A percentile compares a stretch with the other conserved stretches of the same genome.
Evolutionary conservation across 768 basidiomycete genomes (phyloP).

Genomic region (Psilocybe cubensis): DNA sequence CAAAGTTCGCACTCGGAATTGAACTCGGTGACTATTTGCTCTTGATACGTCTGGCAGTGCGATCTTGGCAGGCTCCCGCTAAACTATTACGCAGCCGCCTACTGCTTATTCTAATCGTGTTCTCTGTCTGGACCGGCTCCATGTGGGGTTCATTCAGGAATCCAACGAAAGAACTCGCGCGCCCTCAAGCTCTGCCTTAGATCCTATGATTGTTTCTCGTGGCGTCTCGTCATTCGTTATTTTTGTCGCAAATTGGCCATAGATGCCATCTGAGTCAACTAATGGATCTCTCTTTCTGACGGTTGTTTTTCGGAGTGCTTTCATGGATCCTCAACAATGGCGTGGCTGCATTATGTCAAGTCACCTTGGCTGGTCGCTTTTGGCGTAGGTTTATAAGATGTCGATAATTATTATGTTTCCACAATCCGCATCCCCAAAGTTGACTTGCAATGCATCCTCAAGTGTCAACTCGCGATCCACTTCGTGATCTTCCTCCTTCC

Average conservation of each 20-base stretch:
- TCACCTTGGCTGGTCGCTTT: slow-evolving; percentile 12
- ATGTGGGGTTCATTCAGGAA: slow-evolving; percentile 21
- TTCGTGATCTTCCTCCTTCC: slow-evolving; percentile 37
- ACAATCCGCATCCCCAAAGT: slow-evolving; percentile 14
- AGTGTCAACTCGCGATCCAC: slow-evolving; percentile 21
- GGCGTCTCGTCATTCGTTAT: slow-evolving; percentile 23
- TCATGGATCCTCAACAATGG: slow-evolving; percentile 14
- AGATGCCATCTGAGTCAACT: slow-evolving; percentile 17
- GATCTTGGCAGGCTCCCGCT: slow-evolving; percentile 19
- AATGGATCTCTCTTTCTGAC: slow-evolving; percentile 16
- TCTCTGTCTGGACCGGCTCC: slow-evolving; percentile 20
- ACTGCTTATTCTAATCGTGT: slow-evolving; percentile 16
- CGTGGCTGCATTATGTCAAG: slow-evolving; percentile 16
- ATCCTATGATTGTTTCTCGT: slow-evolving; percentile 22
- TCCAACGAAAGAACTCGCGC: slow-evolving; percentile 14
- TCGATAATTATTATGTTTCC: slow-evolving; percentile 9
- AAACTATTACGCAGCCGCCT: slow-evolving; percentile 17
- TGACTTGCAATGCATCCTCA: slow-evolving; percentile 25
- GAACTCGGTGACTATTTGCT: slow-evolving; percentile 17
- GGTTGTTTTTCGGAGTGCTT: slow-evolving; percentile 26
- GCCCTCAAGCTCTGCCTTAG: slow-evolving; percentile 8
- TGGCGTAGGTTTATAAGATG: slow-evolving; percentile 20
- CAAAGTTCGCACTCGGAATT: slow-evolving; percentile 12
- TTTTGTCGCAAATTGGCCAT: slow-evolving; percentile 19
- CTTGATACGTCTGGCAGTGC: slow-evolving; percentile 11